Conservation (phyloP, 805 yeast genomes). For the Saccharomycopsis olivae region DNA sequence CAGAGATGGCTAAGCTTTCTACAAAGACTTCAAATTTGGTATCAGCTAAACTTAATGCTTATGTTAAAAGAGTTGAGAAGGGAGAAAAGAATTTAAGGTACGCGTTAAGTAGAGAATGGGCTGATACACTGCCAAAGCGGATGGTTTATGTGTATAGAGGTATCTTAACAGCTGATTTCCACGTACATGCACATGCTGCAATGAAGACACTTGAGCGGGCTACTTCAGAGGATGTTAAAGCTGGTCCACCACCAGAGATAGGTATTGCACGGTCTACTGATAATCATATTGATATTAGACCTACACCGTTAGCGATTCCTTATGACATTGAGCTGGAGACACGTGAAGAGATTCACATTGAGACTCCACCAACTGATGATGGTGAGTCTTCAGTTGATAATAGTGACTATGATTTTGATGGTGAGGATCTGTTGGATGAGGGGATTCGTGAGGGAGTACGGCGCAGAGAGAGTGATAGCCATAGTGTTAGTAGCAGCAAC, state of each 20-base stretch:
- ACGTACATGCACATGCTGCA: constrained; percentile 56
- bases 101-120: constrained; percentile 81
- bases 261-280: constrained; percentile 20
- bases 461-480: no score
- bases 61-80: constrained; percentile 75
- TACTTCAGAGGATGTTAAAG: no score
- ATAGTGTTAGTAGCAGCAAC: no score
- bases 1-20: constrained; percentile 73
- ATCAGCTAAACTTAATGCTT: constrained; percentile 74
- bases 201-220: constrained; percentile 34
- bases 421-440: no score
- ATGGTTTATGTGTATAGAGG: constrained; percentile 86
- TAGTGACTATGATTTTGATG: no score
- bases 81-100: constrained; percentile 66
- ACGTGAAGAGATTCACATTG: no score
- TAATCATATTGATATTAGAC: constrained; percentile 27
- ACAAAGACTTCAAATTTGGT: constrained; percentile 75
- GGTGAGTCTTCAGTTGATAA: no score
- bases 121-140: constrained; percentile 79
- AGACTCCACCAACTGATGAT: no score
- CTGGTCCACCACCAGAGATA: background rate
- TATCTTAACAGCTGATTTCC: constrained; percentile 62
- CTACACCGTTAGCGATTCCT: constrained; percentile 30
- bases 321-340: constrained; percentile 19
- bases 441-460: no score